Conservation (phyloP, 495 filamentous ascomycete genomes). For the Penicillium malachiteum region DNA sequence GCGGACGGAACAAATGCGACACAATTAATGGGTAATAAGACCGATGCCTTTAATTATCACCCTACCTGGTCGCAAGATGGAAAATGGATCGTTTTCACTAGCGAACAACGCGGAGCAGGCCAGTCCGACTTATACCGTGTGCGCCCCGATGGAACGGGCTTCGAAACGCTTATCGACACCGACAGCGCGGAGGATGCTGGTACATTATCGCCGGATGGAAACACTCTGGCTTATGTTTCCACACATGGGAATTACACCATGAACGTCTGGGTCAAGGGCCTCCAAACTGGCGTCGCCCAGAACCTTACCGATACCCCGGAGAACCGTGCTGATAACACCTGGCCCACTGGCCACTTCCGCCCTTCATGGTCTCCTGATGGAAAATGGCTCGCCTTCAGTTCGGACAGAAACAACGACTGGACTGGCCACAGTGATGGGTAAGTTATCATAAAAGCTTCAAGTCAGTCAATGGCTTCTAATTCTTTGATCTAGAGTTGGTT, state of each 20-base stretch:
- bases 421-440: slow-evolving; percentile 9
- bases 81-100: slow-evolving; percentile 17
- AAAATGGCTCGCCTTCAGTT: slow-evolving; percentile 11
- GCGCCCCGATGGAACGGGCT: slow-evolving; percentile 11
- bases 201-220: slow-evolving; percentile 7
- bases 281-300: slow-evolving; percentile 3
- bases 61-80: slow-evolving; percentile 22
- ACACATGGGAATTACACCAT: slow-evolving; percentile 6
- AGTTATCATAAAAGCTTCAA: not conserved
- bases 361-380: slow-evolving; percentile 27
- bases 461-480: not conserved
- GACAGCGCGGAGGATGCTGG: slow-evolving; percentile 13
- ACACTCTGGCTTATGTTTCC: slow-evolving; percentile 10
- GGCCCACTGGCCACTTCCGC: slow-evolving; percentile 18
- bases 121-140: slow-evolving; percentile 18
- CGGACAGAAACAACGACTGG: slow-evolving; percentile 17
- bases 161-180: slow-evolving; percentile 7
- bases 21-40: slow-evolving; percentile 20
- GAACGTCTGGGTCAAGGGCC: slow-evolving; percentile 17
- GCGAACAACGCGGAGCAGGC: slow-evolving; percentile 12
- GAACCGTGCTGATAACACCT: slow-evolving; percentile 1
- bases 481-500: not conserved
- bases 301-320: slow-evolving; percentile 12
- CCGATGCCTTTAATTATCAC: slow-evolving; percentile 28
- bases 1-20: slow-evolving; percentile 25